These are phyloP conservation scores for Guadua angustifolia DNA, from an alignment of 176 grass and related monocot genomes.

Conservation along the genomic window DNA sequence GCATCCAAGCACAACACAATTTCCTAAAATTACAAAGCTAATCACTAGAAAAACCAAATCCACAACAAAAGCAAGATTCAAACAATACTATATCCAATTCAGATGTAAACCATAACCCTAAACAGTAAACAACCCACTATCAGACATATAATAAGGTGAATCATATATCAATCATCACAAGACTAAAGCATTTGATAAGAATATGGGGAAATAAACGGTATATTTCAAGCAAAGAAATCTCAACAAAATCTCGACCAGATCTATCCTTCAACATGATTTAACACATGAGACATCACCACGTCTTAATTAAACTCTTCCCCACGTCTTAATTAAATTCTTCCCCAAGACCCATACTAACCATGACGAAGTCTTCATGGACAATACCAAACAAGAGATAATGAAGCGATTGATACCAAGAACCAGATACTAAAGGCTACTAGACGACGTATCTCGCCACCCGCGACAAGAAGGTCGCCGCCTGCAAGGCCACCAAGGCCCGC, in stretches of 20 bases:
- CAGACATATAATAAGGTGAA: background rate
- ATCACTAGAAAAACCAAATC: background rate
- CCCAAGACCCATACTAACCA: constrained; percentile 14
- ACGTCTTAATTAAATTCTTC: no score
- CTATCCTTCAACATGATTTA: constrained; percentile 11
- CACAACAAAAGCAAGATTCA: background rate
- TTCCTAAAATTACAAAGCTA: background rate
- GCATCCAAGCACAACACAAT: background rate
- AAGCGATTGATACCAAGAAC: background rate
- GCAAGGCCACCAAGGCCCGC: constrained; percentile 49
- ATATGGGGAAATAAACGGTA: background rate
- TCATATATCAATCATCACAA: background rate
- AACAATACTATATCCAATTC: background rate
- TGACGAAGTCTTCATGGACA: constrained; percentile 24
- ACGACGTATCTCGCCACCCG: constrained; percentile 37
- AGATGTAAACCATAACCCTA: background rate
- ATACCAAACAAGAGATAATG: constrained; percentile 20
- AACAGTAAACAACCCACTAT: background rate
- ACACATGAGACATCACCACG: background rate
- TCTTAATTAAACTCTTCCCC: constrained; percentile 19
- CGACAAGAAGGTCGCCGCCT: constrained; percentile 49
- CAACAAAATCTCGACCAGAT: constrained; percentile 17
- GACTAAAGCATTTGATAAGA: background rate
- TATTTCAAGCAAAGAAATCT: background rate
- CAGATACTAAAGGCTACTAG: constrained; percentile 6